These are phyloP conservation scores for Candida chauliodis DNA, from an alignment of 805 yeast genomes.

Conservation along the genomic window DNA sequence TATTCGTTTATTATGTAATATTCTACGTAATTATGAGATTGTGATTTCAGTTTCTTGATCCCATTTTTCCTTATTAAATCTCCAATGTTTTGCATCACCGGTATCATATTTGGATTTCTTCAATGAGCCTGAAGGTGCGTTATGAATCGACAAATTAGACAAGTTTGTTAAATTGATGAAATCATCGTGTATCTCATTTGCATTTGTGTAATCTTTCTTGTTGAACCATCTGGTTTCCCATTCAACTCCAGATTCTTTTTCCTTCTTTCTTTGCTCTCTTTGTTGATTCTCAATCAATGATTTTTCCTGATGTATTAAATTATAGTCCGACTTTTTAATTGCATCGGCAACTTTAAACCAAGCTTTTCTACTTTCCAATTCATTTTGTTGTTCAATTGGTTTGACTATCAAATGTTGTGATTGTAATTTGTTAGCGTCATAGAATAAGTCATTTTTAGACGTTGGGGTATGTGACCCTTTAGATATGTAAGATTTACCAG, in stretches of 20 bases:
- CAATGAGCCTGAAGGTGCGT: constrained; percentile 65
- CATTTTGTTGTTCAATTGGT: constrained; percentile 77
- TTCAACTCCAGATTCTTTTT: constrained; percentile 53
- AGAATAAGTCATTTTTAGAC: constrained; percentile 50
- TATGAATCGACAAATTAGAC: constrained; percentile 56
- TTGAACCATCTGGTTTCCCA: constrained; percentile 90
- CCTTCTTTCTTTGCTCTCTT: constrained; percentile 75
- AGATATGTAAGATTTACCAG: constrained; percentile 63
- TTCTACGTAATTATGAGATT: constrained; percentile 20
- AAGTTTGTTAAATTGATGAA: constrained; percentile 37
- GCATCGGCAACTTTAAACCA: constrained; percentile 92
- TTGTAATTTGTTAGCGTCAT: constrained; percentile 51
- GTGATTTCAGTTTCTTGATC: constrained; percentile 56
- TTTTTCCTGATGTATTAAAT: constrained; percentile 71
- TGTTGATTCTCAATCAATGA: constrained; percentile 78
- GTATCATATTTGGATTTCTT: constrained; percentile 54
- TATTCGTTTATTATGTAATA: not conserved
- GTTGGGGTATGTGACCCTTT: constrained; percentile 50
- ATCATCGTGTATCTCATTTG: constrained; percentile 18
- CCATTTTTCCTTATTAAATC: constrained; percentile 56
- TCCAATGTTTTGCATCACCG: constrained; percentile 63
- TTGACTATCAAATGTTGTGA: constrained; percentile 67
- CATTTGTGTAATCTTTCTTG: constrained; percentile 23
- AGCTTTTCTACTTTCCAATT: constrained; percentile 80
- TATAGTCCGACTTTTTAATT: constrained; percentile 69